Evolutionary conservation across 495 filamentous ascomycete species (phyloP).

Genomic region (Talaromyces trachyspermus): DNA sequence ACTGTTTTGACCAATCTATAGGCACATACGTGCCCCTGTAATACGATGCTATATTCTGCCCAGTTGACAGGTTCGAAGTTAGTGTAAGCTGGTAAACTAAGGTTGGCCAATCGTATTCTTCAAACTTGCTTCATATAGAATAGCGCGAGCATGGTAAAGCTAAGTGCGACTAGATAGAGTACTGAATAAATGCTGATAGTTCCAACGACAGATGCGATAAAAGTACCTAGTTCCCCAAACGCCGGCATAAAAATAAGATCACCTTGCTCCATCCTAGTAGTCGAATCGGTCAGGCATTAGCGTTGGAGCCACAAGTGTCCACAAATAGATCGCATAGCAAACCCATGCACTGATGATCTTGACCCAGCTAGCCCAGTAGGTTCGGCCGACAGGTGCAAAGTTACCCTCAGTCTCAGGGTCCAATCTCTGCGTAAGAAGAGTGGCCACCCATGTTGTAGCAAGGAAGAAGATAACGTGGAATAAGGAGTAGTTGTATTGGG

Average conservation of each 20-base stretch:
- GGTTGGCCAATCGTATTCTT: no score
- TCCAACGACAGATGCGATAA: not conserved
- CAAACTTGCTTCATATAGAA: no score
- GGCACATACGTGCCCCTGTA: no score
- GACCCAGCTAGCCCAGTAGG: slow-evolving; percentile 97
- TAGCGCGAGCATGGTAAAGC: no score
- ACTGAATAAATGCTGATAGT: no score
- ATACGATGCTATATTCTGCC: no score
- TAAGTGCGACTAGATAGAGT: no score
- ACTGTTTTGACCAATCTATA: no score
- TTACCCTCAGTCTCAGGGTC: slow-evolving; percentile 56
- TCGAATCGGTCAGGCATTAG: slow-evolving; percentile 83
- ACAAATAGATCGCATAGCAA: slow-evolving; percentile 89
- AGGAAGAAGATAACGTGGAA: slow-evolving; percentile 99
- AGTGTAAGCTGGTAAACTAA: no score
- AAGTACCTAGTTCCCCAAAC: not conserved
- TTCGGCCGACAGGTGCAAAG: slow-evolving; percentile 87
- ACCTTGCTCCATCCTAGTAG: slow-evolving; percentile 14
- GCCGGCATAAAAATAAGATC: not conserved
- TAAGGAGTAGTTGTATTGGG: slow-evolving; percentile 92
- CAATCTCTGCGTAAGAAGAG: slow-evolving; percentile 79
- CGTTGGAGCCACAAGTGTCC: slow-evolving; percentile 85
- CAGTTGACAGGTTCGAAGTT: no score
- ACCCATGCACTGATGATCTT: slow-evolving; percentile 98
- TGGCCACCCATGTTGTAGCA: slow-evolving; percentile 92